A percentile compares a stretch with the other conserved stretches of the same genome.
Conservation (phyloP, 108 stramenopile genomes). For the Fragilariopsis cylindrus region DNA sequence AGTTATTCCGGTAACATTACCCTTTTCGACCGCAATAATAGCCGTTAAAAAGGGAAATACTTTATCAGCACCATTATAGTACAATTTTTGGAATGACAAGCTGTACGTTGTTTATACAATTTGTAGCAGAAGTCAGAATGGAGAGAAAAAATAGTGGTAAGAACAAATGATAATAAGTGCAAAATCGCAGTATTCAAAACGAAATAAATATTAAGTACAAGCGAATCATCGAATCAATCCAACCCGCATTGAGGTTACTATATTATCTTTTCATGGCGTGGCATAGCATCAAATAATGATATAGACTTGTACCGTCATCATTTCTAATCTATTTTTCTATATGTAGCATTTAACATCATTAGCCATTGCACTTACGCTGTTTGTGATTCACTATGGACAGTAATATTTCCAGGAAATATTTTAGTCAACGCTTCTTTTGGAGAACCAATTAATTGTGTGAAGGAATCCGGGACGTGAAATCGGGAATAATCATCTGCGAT, state of each 20-base stretch:
- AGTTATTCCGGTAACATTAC: slow-evolving; percentile 76
- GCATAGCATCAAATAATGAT: too few species aligned
- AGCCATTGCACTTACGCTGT: slow-evolving; percentile 21
- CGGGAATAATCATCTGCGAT: slow-evolving; percentile 53
- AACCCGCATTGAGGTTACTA: not conserved
- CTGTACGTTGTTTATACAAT: not conserved
- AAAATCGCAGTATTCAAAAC: not conserved
- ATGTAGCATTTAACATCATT: too few species aligned
- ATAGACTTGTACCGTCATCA: too few species aligned
- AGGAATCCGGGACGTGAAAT: slow-evolving; percentile 45
- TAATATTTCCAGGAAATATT: slow-evolving; percentile 30
- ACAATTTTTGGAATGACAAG: slow-evolving; percentile 59
- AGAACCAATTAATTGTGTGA: not conserved
- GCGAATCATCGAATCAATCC: not conserved
- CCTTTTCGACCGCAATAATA: slow-evolving; percentile 84
- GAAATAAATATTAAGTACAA: not conserved
- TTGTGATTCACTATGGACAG: slow-evolving; percentile 40
- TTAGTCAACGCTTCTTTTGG: not conserved
- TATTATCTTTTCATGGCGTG: too few species aligned
- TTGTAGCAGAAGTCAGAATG: not conserved
- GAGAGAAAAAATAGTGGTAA: not conserved
- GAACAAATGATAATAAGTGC: not conserved
- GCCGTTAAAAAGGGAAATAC: slow-evolving; percentile 85
- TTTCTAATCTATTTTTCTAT: too few species aligned
- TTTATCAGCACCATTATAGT: slow-evolving; percentile 43